These are phyloP conservation scores for Botryotinia convoluta DNA, from an alignment of 2,329 filamentous ascomycete genomes.

Conservation along the genomic window DNA sequence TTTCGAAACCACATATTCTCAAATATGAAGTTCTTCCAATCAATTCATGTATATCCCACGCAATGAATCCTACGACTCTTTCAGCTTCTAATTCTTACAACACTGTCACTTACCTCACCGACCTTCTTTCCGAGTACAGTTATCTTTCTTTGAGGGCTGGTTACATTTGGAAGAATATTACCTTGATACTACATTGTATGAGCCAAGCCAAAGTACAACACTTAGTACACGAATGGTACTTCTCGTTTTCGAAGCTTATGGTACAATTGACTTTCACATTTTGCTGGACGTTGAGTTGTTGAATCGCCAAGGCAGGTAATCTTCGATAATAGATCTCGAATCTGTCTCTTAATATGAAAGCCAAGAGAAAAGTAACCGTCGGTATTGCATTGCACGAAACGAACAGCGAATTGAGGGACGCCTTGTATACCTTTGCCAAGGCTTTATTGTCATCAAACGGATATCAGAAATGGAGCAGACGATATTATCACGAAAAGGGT, in stretches of 20 bases:
- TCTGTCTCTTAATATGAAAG: constrained; percentile 12
- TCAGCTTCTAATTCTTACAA: not conserved
- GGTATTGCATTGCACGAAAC: constrained; percentile 8
- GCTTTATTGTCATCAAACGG: not conserved
- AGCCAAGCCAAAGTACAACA: constrained; percentile 18
- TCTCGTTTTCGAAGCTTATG: not conserved
- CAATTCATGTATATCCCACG: too few species aligned
- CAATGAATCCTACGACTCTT: not conserved
- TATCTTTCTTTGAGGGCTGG: not conserved
- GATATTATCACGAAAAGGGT: constrained; percentile 13
- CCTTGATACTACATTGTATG: constrained; percentile 3
- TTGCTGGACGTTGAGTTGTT: constrained; percentile 19
- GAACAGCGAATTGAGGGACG: constrained; percentile 16
- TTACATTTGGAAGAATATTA: not conserved
- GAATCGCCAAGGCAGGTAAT: constrained; percentile 16
- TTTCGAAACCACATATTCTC: not conserved
- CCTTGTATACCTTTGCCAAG: constrained; percentile 18
- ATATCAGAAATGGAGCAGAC: constrained; percentile 2
- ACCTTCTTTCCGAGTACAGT: not conserved
- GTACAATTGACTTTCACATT: not conserved
- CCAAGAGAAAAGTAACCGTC: constrained; percentile 17
- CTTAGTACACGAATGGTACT: not conserved
- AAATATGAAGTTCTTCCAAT: not conserved
- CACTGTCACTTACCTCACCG: not conserved
- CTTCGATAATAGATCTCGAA: constrained; percentile 15